Conservation (phyloP, 805 yeast species). For the Barnettozyma sucrosica region DNA sequence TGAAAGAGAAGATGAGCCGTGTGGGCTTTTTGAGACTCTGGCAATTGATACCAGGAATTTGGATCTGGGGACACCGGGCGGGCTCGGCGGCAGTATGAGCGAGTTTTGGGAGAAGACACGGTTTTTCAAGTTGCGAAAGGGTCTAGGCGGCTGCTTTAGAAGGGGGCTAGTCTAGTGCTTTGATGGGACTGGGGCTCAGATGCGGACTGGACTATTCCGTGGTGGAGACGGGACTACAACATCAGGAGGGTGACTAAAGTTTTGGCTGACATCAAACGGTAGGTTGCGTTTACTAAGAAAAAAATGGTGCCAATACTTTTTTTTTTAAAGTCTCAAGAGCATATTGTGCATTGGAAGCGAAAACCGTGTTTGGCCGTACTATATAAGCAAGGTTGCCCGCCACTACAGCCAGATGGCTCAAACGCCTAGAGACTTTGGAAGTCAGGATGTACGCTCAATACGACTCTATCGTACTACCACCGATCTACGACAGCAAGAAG, state of each 20-base stretch:
- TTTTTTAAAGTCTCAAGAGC: background rate
- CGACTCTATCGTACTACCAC: slow-evolving; percentile 11
- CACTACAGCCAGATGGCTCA: background rate
- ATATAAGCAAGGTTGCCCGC: background rate
- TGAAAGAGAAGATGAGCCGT: background rate
- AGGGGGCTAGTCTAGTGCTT: background rate
- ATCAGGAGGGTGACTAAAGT: too few relatives aligned
- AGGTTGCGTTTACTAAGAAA: background rate
- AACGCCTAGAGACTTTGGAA: background rate
- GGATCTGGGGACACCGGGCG: background rate
- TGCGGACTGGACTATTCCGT: background rate
- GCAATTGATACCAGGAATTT: background rate
- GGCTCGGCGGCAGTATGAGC: background rate
- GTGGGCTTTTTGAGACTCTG: background rate
- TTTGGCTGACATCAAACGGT: background rate
- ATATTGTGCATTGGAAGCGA: background rate
- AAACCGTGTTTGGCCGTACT: slow-evolving; percentile 3
- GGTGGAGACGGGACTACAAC: background rate
- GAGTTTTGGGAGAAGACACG: background rate
- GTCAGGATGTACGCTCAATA: slow-evolving; percentile 6
- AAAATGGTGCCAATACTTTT: background rate
- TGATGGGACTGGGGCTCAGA: background rate
- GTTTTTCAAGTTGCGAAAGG: background rate
- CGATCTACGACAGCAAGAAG: slow-evolving; percentile 9
- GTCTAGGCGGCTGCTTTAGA: background rate